Base-by-base conservation (phyloP, 2,329 filamentous ascomycete genomes). In the Botrytis elliptica region DNA sequence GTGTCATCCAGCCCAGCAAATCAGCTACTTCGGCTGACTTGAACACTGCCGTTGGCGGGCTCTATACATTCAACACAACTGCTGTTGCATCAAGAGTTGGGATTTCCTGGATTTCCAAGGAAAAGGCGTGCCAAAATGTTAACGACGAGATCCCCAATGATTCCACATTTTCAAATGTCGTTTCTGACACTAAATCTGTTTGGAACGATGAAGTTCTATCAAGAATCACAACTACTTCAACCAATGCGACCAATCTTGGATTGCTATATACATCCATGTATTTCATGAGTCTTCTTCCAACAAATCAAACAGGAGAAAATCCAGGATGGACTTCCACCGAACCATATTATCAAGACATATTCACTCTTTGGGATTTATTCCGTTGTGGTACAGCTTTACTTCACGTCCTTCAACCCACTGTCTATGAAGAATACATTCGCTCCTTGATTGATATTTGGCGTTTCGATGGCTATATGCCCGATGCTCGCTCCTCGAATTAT, bases 281-380 rank as follows among this genome's bases (percentile, higher is more conserved):
- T 79, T 90, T 75, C 62, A 78, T 79, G 77, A 77, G 76, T 57
- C 71, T 79, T 20, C 62, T 79, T 3, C 77, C 91, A 0, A 90
- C 90, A 0, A 92, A 93, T 79, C 88, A 90, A 75, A 92, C 90
- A 0, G 90, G 90, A 0, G 91, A 93, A 79, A 93, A 93, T 74
- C 90, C 91, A 0, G 81, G 85, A 0, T 93, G 91, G 91, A 79
- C 83, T 1, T 90, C 88, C 1, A 77, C 79, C 0, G 91, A 93
- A 80, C 91, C 91, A 2, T 92, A 92, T 78, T 93, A 91, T 78
- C 89, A 92, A 74, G 91, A 93, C 74, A 88, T 91, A 25, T 92
- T 92, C 78, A 93, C 91, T 0, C 86, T 91, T 36, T 93, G 91
- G 91, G 87, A 89, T 74, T 66, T 83, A 25, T 85, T 92, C 80